These are phyloP conservation scores for Coriaria nepalensis DNA, from an alignment of 306 rosid species.

Conservation along the genomic window DNA sequence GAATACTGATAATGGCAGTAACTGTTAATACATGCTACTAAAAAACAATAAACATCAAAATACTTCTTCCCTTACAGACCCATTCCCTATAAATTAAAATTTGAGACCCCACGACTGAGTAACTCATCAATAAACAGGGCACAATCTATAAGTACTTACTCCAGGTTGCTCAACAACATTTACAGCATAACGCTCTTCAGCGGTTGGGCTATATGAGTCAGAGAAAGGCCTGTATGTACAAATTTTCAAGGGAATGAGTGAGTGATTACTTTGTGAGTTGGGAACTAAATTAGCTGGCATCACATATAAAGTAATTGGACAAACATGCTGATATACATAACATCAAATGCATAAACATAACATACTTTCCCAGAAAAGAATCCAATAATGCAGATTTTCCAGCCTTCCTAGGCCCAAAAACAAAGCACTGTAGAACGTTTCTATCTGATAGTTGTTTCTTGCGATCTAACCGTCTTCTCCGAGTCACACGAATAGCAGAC, in stretches of 20 bases:
- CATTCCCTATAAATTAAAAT: too few relatives aligned
- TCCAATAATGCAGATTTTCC: slow-evolving; percentile 87
- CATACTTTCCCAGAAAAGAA: slow-evolving; percentile 70
- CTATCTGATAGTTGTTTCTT: slow-evolving; percentile 79
- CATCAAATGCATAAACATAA: neutral
- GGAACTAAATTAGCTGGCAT: too few relatives aligned
- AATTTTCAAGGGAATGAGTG: slow-evolving; percentile 5
- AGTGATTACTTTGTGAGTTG: too few relatives aligned
- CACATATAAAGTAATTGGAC: too few relatives aligned
- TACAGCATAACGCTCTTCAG: slow-evolving; percentile 69
- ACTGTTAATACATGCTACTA: too few relatives aligned
- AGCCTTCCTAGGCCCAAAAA: slow-evolving; percentile 86
- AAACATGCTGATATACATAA: too few relatives aligned
- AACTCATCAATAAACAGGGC: too few relatives aligned
- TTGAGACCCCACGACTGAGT: too few relatives aligned
- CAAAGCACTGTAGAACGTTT: slow-evolving; percentile 80
- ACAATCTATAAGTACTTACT: slow-evolving; percentile 14
- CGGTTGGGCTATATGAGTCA: slow-evolving; percentile 50
- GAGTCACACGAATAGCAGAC: slow-evolving; percentile 68
- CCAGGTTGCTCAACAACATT: slow-evolving; percentile 40
- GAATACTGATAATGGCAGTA: too few relatives aligned
- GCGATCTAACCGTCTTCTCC: slow-evolving; percentile 72
- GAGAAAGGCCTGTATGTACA: slow-evolving; percentile 44
- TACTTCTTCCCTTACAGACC: too few relatives aligned
- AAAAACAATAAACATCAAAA: too few relatives aligned